Evolutionary conservation across 1,284 basidiomycete species (phyloP).

Genomic region (Pascua sp.): DNA sequence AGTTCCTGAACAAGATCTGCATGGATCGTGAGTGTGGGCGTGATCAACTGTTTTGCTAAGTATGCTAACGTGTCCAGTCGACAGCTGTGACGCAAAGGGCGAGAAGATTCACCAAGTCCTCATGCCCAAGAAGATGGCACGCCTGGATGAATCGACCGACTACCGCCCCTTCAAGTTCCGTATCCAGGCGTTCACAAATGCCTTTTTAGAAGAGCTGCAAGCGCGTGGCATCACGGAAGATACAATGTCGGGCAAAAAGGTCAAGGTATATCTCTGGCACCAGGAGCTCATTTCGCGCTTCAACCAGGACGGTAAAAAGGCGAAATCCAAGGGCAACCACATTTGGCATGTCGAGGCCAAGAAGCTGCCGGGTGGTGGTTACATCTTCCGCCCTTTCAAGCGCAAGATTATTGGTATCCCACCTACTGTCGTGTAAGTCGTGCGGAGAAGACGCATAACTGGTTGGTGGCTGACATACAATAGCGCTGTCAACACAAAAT

Average conservation of each 20-base stretch:
- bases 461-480: background rate
- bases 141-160: conserved; percentile 89
- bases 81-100: conserved; percentile 87
- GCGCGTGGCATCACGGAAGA: conserved; percentile 53
- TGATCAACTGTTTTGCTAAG: conserved; percentile 1
- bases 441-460: background rate
- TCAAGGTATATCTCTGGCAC: conserved; percentile 95
- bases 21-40: conserved; percentile 68
- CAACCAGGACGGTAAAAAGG: conserved; percentile 99
- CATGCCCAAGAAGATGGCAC: conserved; percentile 98
- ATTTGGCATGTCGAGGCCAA: conserved; percentile 98
- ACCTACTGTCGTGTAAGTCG: conserved; percentile 63
- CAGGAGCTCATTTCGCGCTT: conserved; percentile 89
- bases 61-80: conserved; percentile 59
- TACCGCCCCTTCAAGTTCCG: conserved; percentile 99
- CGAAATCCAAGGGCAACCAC: conserved; percentile 98
- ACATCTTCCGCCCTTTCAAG: conserved; percentile 89
- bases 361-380: conserved; percentile 69
- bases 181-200: conserved; percentile 97
- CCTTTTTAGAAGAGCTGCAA: conserved; percentile 76
- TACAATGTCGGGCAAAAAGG: conserved; percentile 61
- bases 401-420: conserved; percentile 79
- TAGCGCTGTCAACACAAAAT: conserved; percentile 63
- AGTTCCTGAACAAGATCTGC: conserved; percentile 82
- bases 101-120: conserved; percentile 97